phyloP scores from a whole-genome alignment of 2,329 filamentous ascomycete species.

The Cadophora sp. region DNA sequence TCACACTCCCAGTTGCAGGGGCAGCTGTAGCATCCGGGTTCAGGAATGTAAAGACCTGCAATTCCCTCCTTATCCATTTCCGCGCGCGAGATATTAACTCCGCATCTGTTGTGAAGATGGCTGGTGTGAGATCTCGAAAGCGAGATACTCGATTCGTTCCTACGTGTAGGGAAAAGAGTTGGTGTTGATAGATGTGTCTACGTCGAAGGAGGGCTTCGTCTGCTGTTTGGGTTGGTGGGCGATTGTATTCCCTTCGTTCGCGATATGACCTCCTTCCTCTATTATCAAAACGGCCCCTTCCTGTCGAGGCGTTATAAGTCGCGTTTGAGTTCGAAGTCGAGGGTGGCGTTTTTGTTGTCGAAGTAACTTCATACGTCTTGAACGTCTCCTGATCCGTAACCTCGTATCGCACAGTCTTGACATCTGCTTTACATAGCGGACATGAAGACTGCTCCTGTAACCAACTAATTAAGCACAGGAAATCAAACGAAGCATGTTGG shows the following conservation, averaged over 20 bases:
- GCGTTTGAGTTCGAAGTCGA: constrained; percentile 16
- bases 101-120: constrained; percentile 66
- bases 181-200: constrained; percentile 73
- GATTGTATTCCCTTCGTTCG: constrained; percentile 25
- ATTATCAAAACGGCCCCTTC: constrained; percentile 19
- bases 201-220: constrained; percentile 57
- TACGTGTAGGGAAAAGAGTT: constrained; percentile 80
- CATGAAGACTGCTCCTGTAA: constrained; percentile 74
- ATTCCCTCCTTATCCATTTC: constrained; percentile 82
- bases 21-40: constrained; percentile 43
- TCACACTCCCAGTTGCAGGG: background rate
- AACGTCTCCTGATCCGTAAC: constrained; percentile 56
- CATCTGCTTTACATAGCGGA: constrained; percentile 74
- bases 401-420: constrained; percentile 69
- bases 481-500: constrained; percentile 83
- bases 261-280: constrained; percentile 31
- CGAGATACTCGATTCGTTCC: constrained; percentile 80
- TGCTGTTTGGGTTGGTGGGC: constrained; percentile 26
- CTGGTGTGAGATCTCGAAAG: constrained; percentile 76
- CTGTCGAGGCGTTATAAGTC: constrained; percentile 16
- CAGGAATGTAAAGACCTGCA: constrained; percentile 83
- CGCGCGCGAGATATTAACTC: constrained; percentile 78
- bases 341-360: constrained; percentile 33
- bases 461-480: constrained; percentile 84
- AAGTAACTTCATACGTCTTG: constrained; percentile 64